A percentile compares a stretch with the other conserved stretches of the same genome.
Evolutionary conservation across 345 rosid genomes (phyloP).

Genomic region (Cardiospermum halicacabum): DNA sequence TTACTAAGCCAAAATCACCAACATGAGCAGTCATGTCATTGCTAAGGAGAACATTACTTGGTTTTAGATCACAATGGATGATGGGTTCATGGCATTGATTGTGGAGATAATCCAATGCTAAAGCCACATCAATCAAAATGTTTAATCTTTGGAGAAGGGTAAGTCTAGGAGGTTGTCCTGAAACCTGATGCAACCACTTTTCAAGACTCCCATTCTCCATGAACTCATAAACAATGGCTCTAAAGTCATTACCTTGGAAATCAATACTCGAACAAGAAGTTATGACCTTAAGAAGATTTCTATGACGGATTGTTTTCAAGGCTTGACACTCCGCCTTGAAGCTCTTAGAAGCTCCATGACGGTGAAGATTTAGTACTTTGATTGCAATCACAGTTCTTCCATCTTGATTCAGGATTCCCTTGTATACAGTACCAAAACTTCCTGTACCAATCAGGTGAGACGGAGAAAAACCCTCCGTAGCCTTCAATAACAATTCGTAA

Average conservation of each 20-base stretch:
- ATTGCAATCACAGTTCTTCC: not conserved
- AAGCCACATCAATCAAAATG: conserved; percentile 1
- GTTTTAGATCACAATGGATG: conserved; percentile 8
- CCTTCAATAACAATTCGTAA: not conserved
- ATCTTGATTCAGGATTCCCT: conserved; percentile 2
- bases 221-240: conserved; percentile 12
- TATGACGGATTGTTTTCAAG: not conserved
- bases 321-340: not conserved
- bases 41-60: not conserved
- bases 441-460: conserved; percentile 3
- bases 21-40: not conserved
- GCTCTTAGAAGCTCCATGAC: not conserved
- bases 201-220: conserved; percentile 13
- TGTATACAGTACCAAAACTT: not conserved
- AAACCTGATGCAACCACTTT: conserved; percentile 1
- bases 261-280: conserved; percentile 11
- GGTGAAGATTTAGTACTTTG: conserved; percentile 12
- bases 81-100: not conserved
- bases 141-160: not conserved
- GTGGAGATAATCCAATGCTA: conserved; percentile 1
- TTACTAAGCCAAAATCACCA: conserved; percentile 8
- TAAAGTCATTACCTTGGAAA: conserved; percentile 12
- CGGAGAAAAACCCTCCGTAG: not conserved
- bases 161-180: not conserved
- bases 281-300: conserved; percentile 13